Evolutionary conservation across 768 basidiomycete species (phyloP), one percentile per base, ranked within the genome.

Genomic region (Rhizopogon rudus): DNA sequence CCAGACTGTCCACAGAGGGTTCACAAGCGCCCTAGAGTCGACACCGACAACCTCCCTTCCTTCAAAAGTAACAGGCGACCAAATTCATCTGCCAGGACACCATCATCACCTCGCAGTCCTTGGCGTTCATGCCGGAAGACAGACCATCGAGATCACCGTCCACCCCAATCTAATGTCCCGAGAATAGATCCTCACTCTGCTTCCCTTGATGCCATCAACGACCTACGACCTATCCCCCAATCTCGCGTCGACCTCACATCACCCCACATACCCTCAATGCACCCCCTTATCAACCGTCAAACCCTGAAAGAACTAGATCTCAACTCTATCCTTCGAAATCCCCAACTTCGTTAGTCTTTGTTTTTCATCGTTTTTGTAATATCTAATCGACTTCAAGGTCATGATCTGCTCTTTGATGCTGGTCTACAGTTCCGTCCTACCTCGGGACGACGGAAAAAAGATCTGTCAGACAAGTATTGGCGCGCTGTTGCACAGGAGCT

Each of bases 401-500:
- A 96, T 62, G 93, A 95, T 71, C 78, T 95, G 57, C 81, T 95
- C 61, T 94, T 95, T 60, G 93, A 96, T 59, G 80, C 89, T 16
- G 85, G 86, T 14, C 74, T 93, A 13, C 90, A 92, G 67, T 92
- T 92, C 70, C 81, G 88, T 42, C 88, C 89, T 10, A 85, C 86
- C 1, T 78, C 81, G n/a, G 82, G 82, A 59, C 82, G 86, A 40
- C 82, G 86, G 55, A 93, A 93, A 67, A 67, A 82, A 48, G 82
- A 86, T 48, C 75, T 82, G 39, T 79, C 85, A 0, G 91, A 93
- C 60, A 83, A 80, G 56, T 98, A 96, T 66, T 98, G 94, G 94
- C 74, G 75, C 41, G 87, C 93, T 42, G 76, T 98, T 52, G 74
- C 80, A 35, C 81, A 81, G 50, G 94, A 98, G 73, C 75, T 94